These are phyloP conservation scores for Leccinellum rugosiceps DNA, from an alignment of 768 basidiomycete species.

Conservation along the genomic window DNA sequence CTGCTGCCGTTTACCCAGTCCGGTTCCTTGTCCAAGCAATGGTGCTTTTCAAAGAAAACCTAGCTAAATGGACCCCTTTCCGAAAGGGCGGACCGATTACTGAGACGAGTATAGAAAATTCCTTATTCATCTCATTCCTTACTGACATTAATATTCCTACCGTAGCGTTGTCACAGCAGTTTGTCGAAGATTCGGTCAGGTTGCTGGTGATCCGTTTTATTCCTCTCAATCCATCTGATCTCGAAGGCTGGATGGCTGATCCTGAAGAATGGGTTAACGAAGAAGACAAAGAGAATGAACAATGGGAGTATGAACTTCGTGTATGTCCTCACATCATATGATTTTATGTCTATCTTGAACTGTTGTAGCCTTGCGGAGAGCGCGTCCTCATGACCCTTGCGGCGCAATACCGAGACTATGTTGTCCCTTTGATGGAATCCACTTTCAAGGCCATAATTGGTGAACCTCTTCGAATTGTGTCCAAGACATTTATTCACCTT, in stretches of 20 bases:
- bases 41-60: conserved; percentile 81
- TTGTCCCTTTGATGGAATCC: conserved; percentile 60
- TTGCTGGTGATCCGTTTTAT: conserved; percentile 83
- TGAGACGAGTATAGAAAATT: conserved; percentile 46
- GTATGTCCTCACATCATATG: conserved; percentile 43
- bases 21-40: conserved; percentile 81
- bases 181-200: conserved; percentile 70
- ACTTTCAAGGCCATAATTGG: conserved; percentile 62
- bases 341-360: neutral
- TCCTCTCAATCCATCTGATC: conserved; percentile 75
- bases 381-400: conserved; percentile 83
- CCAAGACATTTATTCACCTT: neutral
- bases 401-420: conserved; percentile 63
- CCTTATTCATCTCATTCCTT: neutral
- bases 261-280: conserved; percentile 94
- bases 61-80: conserved; percentile 71
- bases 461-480: conserved; percentile 24
- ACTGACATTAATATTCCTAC: conserved; percentile 14
- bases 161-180: conserved; percentile 60
- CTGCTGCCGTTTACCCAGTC: conserved; percentile 66
- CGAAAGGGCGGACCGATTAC: conserved; percentile 60
- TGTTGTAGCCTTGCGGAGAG: conserved; percentile 81
- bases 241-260: conserved; percentile 81
- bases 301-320: conserved; percentile 91
- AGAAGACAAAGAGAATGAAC: conserved; percentile 86